Evolutionary conservation across 2,329 filamentous ascomycete genomes (phyloP), one percentile per base, ranked within the genome.

Genomic region (Erysiphe pulchra): DNA sequence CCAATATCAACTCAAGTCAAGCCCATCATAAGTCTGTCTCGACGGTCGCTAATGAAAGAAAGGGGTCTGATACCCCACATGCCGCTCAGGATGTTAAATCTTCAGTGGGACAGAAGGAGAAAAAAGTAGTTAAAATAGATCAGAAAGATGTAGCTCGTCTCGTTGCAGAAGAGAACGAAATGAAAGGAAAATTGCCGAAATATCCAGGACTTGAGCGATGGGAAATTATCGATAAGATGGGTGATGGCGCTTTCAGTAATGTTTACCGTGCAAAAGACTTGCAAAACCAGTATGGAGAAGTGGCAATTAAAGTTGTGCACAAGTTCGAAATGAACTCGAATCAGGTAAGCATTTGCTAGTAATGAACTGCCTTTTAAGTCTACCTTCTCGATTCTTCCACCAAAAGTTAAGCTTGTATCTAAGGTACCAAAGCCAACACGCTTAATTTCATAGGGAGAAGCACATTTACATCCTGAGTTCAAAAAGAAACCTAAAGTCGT

Each of bases 291-390:
- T 71, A 73, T 50, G 75, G 73, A 52, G 79, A 95, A 59, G 85
- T 90, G 32, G 90, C 87, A 54, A 95, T 98, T 70, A 98, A 98
- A 63, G 90, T 98, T 45, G 90, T 98, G 51, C 80, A 90, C 58
- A 95, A 95, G 65, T 95, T 84, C 61, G 90, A 98, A 65, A 94
- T 98, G 83, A 95, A 93, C 65, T 86, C 78, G 53, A 85, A 80
- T 68, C 90, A 95, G 84, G 90, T 98, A 73, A 73, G 85, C 79
- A 56, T 53, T 40, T 31, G 18, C 45, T 40, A 49, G 42, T 16
- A 36, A 44, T 44, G 45, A 44, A 39, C 31, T 57, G 55, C 56
- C 56, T 51, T 58, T 54, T 53, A 55, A 42, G 48, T 50, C 51
- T 54, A 47, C 52, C 20, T 18, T 24, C 3, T 24, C 20, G 20